Conservation (phyloP, 2,329 filamentous ascomycete genomes). For the Beauveria caledonica region DNA sequence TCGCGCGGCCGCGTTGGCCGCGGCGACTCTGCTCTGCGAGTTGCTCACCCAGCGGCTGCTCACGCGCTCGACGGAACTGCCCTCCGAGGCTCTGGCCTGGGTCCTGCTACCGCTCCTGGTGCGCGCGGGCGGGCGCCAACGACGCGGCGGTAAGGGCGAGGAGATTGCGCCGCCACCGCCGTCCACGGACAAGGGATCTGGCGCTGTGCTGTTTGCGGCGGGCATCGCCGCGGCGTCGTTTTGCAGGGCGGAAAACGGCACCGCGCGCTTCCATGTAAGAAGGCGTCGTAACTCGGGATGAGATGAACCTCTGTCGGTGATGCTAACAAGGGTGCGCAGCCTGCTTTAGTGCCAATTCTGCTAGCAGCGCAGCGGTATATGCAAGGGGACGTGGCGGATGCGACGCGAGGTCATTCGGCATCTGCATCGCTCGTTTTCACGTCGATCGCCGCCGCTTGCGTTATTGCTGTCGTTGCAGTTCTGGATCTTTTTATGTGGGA, state of each 20-base stretch:
- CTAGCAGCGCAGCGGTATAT: slow-evolving; percentile 10
- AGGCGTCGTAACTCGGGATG: no score
- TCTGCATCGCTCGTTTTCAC: not conserved
- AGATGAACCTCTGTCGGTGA: not conserved
- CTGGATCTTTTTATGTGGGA: slow-evolving; percentile 23
- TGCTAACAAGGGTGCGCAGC: slow-evolving; percentile 12
- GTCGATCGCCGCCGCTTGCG: not conserved
- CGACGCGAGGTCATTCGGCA: not conserved
- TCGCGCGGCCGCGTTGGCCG: not conserved
- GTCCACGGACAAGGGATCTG: not conserved
- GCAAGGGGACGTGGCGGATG: not conserved
- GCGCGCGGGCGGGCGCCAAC: not conserved
- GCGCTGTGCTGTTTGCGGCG: slow-evolving; percentile 3
- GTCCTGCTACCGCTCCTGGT: slow-evolving; percentile 20
- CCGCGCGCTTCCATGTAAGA: slow-evolving; percentile 12
- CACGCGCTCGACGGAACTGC: slow-evolving; percentile 19
- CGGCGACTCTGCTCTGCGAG: slow-evolving; percentile 20
- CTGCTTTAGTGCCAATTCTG: slow-evolving; percentile 18
- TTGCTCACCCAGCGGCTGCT: slow-evolving; percentile 16
- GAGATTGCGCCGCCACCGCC: slow-evolving; percentile 5
- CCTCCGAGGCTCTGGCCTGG: slow-evolving; percentile 28
- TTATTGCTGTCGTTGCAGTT: not conserved
- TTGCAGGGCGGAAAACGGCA: slow-evolving; percentile 15
- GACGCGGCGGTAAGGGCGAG: not conserved
- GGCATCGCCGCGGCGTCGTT: slow-evolving; percentile 10